A percentile compares a stretch with the other conserved stretches of the same genome.
phyloP scores from a whole-genome alignment of 306 rosid genomes.

The Dalbergia cultrata region DNA sequence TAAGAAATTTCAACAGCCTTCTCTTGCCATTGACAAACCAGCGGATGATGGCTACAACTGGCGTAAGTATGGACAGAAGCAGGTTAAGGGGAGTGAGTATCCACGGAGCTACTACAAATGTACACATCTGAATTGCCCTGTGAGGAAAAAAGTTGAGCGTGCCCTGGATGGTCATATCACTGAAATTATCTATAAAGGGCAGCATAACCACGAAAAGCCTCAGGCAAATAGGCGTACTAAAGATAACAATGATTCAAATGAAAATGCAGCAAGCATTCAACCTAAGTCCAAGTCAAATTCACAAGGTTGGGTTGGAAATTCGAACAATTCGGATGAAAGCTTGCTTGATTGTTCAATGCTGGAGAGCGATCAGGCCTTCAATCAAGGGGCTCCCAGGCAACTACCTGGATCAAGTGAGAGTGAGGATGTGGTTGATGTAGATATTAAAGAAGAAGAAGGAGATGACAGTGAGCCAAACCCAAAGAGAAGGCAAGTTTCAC shows the following conservation, averaged over 20 bases:
- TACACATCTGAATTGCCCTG: constrained; percentile 86
- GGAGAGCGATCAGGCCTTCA: constrained; percentile 55
- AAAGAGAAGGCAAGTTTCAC: constrained; percentile 75
- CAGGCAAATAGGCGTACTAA: constrained; percentile 71
- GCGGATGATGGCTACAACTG: constrained; percentile 93
- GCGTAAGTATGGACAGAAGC: constrained; percentile 99
- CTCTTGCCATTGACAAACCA: constrained; percentile 68
- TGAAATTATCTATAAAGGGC: constrained; percentile 94
- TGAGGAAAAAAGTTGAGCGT: constrained; percentile 94
- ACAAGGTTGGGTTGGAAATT: constrained; percentile 63
- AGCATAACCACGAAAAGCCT: constrained; percentile 89
- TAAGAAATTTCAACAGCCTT: constrained; percentile 66
- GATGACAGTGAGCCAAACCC: constrained; percentile 75
- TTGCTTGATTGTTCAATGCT: constrained; percentile 49
- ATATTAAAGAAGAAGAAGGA: constrained; percentile 63
- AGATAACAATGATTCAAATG: constrained; percentile 72
- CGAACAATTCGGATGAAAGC: constrained; percentile 56
- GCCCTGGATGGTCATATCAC: constrained; percentile 86
- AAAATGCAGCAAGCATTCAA: constrained; percentile 53
- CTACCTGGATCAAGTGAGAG: constrained; percentile 71
- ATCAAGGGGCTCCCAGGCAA: constrained; percentile 55
- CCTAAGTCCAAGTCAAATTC: constrained; percentile 65
- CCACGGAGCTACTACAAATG: constrained; percentile 97
- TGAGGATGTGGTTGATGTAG: constrained; percentile 68
- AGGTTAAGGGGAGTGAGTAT: constrained; percentile 95